Conservation (phyloP, 2,329 filamentous ascomycete genomes). For the Neofusicoccum laricinum region DNA sequence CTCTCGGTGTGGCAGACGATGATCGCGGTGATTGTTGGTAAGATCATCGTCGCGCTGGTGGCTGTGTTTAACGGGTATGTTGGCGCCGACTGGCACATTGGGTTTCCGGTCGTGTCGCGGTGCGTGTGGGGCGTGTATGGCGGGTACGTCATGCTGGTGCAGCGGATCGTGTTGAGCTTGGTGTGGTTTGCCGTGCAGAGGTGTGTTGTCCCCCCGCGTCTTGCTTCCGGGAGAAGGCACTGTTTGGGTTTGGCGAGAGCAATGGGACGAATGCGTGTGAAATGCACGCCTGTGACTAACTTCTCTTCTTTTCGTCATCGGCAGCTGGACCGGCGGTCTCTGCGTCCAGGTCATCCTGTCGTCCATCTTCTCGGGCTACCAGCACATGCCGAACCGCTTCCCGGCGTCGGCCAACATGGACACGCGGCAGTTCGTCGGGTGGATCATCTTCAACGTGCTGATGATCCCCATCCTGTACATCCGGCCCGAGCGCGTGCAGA, state of each 20-base stretch:
- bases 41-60: constrained; percentile 35
- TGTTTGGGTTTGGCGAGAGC: too few species aligned
- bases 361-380: constrained; percentile 35
- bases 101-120: constrained; percentile 42
- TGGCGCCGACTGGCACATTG: constrained; percentile 43
- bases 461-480: constrained; percentile 44
- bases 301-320: neutral
- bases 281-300: neutral
- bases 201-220: neutral
- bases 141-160: constrained; percentile 38
- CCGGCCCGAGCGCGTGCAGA: constrained; percentile 40
- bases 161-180: constrained; percentile 40
- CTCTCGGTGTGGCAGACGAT: constrained; percentile 42
- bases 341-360: constrained; percentile 32
- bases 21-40: constrained; percentile 39
- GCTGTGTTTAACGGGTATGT: constrained; percentile 37
- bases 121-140: constrained; percentile 44
- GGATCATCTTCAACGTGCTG: constrained; percentile 37
- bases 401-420: constrained; percentile 32
- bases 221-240: too few species aligned
- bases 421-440: constrained; percentile 36
- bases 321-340: constrained; percentile 34
- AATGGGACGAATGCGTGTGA: too few species aligned
- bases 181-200: constrained; percentile 42
- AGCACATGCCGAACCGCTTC: constrained; percentile 34